Percentiles rank a stretch among this genome's conserved stretches.
Evolutionary conservation across 345 rosid genomes (phyloP).

Genomic region (Reutealis trisperma): DNA sequence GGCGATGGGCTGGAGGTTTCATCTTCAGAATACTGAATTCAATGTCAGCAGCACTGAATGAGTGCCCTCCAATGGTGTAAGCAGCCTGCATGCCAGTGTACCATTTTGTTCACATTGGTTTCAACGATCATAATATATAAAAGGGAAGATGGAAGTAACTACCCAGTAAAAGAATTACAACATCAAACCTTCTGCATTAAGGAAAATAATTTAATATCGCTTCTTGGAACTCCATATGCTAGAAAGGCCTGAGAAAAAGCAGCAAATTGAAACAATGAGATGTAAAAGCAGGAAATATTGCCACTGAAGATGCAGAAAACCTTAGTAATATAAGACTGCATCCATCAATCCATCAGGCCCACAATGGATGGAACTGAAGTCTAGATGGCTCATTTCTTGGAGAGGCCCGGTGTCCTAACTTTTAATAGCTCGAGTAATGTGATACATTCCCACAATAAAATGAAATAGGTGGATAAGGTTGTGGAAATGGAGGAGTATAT

Average conservation of each 20-base stretch:
- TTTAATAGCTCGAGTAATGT: neutral
- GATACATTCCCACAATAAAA: neutral
- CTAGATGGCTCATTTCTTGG: neutral
- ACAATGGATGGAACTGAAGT: slow-evolving; percentile 10
- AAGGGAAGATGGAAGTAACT: neutral
- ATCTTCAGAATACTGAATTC: slow-evolving; percentile 56
- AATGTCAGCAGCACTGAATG: slow-evolving; percentile 58
- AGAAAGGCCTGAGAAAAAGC: slow-evolving; percentile 70
- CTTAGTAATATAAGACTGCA: neutral
- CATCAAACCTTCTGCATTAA: slow-evolving; percentile 89
- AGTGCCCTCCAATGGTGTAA: slow-evolving; percentile 59
- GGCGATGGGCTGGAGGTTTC: slow-evolving; percentile 60
- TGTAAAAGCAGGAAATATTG: neutral
- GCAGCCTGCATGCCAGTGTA: slow-evolving; percentile 49
- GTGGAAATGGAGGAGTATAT: neutral
- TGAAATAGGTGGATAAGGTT: neutral
- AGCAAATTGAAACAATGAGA: neutral
- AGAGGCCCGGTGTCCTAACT: neutral
- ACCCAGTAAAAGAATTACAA: neutral
- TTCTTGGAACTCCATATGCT: slow-evolving; percentile 94
- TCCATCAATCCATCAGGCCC: neutral
- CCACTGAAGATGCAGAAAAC: neutral
- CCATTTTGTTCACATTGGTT: slow-evolving; percentile 18
- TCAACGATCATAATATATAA: neutral
- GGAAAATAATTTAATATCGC: slow-evolving; percentile 89